Percentiles rank a stretch among this genome's conserved stretches.
These are phyloP conservation scores for Scheffersomyces stambukii DNA, from an alignment of 1,139 yeast genomes.

Conservation along the genomic window DNA sequence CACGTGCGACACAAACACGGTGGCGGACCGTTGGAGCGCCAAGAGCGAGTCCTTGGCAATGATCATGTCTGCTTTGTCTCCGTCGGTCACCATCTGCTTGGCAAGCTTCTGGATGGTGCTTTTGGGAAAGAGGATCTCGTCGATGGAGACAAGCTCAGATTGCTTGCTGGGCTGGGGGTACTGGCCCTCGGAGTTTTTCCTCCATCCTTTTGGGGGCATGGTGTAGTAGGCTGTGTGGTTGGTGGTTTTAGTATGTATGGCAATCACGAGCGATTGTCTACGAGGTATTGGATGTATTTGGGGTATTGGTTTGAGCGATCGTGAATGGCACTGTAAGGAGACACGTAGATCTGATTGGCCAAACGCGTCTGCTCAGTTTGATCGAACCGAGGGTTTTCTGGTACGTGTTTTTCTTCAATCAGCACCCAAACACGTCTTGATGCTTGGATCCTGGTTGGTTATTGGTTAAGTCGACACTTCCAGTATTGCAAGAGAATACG, in stretches of 20 bases:
- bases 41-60: slow-evolving; percentile 61
- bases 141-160: slow-evolving; percentile 58
- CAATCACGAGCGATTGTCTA: background rate
- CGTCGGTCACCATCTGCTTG: slow-evolving; percentile 32
- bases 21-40: slow-evolving; percentile 68
- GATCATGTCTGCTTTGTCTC: slow-evolving; percentile 34
- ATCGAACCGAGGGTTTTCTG: background rate
- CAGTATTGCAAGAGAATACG: too few species aligned
- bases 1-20: slow-evolving; percentile 67
- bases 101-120: slow-evolving; percentile 59
- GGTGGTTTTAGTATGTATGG: slow-evolving; percentile 1
- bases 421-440: too few species aligned
- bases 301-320: too few species aligned
- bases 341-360: too few species aligned
- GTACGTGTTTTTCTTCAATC: background rate
- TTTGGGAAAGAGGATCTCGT: slow-evolving; percentile 65
- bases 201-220: slow-evolving; percentile 86
- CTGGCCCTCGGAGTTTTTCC: slow-evolving; percentile 67
- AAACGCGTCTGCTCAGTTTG: too few species aligned
- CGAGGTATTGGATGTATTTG: too few species aligned
- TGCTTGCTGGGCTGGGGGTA: slow-evolving; percentile 53
- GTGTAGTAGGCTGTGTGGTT: slow-evolving; percentile 2
- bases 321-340: too few species aligned
- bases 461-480: too few species aligned
- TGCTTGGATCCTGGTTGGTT: too few species aligned